A percentile compares a stretch with the other conserved stretches of the same genome.
Evolutionary conservation across 768 basidiomycete genomes (phyloP).

Genomic region (Phanerochaete sordida): DNA sequence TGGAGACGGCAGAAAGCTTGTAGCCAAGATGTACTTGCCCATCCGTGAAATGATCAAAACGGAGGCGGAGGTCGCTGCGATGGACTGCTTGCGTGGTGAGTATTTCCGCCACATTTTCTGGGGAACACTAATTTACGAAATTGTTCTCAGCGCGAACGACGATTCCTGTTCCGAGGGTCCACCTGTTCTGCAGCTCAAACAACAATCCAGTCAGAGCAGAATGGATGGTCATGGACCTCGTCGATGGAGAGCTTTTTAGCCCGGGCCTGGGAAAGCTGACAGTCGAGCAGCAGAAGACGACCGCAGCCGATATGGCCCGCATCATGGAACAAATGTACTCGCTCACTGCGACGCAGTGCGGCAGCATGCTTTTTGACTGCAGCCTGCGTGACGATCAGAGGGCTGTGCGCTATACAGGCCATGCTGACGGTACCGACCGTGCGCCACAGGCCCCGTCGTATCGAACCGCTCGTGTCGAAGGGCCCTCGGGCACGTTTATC

Average conservation of each 20-base stretch:
- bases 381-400: slow-evolving; percentile 23
- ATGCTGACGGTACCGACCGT: background rate
- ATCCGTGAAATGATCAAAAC: background rate
- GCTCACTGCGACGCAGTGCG: background rate
- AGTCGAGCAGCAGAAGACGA: background rate
- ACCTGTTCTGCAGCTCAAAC: background rate
- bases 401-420: slow-evolving; percentile 16
- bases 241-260: background rate
- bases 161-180: background rate
- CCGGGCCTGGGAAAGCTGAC: background rate
- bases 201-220: background rate
- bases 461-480: background rate
- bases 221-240: background rate
- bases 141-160: background rate
- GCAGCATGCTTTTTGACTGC: background rate
- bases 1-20: background rate
- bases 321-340: background rate
- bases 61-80: background rate
- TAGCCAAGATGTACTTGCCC: background rate
- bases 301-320: background rate
- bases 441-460: background rate
- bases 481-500: background rate
- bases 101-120: background rate
- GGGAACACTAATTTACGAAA: background rate
- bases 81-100: background rate